Conservation (phyloP, 2,329 filamentous ascomycete genomes). For the Epicoccum sorghinum region DNA sequence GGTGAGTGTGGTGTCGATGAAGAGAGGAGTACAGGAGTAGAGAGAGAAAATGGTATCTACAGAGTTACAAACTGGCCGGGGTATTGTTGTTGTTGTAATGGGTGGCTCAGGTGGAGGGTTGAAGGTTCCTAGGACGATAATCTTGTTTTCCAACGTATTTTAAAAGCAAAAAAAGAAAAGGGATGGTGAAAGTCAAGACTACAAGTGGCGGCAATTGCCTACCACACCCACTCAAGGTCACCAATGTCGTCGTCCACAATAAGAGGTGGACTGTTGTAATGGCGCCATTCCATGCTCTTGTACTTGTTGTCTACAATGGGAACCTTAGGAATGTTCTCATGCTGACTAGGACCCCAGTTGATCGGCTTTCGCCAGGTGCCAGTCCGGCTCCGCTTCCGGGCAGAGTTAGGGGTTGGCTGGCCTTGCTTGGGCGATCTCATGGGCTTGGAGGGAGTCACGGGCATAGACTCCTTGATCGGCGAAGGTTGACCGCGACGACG, state of each 20-base stretch:
- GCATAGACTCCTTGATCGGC: constrained; percentile 12
- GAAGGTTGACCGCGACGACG: constrained; percentile 69
- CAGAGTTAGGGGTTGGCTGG: constrained; percentile 41
- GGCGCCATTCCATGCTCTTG: constrained; percentile 58
- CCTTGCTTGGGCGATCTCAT: constrained; percentile 44
- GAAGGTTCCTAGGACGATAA: constrained; percentile 27
- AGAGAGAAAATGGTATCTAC: constrained; percentile 49
- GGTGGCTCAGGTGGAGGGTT: constrained; percentile 20
- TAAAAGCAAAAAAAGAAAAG: constrained; percentile 32
- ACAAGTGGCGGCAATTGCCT: constrained; percentile 74
- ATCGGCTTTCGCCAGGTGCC: constrained; percentile 46
- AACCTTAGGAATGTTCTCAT: constrained; percentile 38
- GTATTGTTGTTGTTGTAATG: constrained; percentile 23
- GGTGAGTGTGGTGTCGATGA: constrained; percentile 16
- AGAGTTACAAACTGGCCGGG: constrained; percentile 43
- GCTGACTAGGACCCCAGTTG: constrained; percentile 45
- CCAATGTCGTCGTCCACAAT: constrained; percentile 67
- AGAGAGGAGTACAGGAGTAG: constrained; percentile 22
- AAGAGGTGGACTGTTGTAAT: constrained; percentile 43
- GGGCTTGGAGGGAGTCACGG: constrained; percentile 51
- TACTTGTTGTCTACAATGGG: constrained; percentile 51
- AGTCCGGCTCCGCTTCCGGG: constrained; percentile 49
- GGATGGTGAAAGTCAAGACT: constrained; percentile 53
- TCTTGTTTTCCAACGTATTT: constrained; percentile 32
- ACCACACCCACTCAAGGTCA: constrained; percentile 92